Percentiles rank a stretch among this genome's conserved stretches.
These are phyloP conservation scores for Laetiporus sulphureus DNA, from an alignment of 1,284 basidiomycete species.

Conservation along the genomic window DNA sequence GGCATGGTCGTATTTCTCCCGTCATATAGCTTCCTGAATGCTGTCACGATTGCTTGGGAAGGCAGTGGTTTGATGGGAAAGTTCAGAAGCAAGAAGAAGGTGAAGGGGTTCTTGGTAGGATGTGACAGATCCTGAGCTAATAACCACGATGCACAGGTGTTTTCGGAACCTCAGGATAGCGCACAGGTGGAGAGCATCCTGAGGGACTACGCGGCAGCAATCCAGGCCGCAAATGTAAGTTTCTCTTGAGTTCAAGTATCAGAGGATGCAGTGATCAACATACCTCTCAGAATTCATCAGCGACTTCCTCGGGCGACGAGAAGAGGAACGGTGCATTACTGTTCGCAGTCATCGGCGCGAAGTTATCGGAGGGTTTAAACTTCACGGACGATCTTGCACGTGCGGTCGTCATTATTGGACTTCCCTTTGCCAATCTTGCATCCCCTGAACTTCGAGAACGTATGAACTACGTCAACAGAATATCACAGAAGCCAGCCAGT, in stretches of 20 bases:
- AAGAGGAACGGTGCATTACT: conserved; percentile 64
- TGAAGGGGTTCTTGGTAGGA: conserved; percentile 24
- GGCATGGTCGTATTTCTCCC: conserved; percentile 95
- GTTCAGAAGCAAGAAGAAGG: conserved; percentile 70
- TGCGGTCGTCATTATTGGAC: conserved; percentile 84
- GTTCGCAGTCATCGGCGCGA: conserved; percentile 94
- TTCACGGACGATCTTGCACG: conserved; percentile 89
- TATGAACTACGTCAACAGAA: conserved; percentile 76
- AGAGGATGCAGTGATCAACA: too few relatives aligned
- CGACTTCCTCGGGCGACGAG: too few relatives aligned
- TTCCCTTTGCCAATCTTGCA: conserved; percentile 92
- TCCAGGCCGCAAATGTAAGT: too few relatives aligned
- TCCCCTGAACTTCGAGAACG: conserved; percentile 88
- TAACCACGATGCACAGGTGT: conserved; percentile 47
- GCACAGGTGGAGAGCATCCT: conserved; percentile 75
- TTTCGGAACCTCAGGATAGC: conserved; percentile 82
- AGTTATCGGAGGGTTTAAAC: conserved; percentile 95
- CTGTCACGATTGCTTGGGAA: conserved; percentile 65
- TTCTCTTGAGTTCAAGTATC: too few relatives aligned
- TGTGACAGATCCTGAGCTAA: neutral
- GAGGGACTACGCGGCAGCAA: conserved; percentile 67
- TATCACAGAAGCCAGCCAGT: conserved; percentile 33
- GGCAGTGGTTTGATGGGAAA: conserved; percentile 55
- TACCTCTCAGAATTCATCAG: too few relatives aligned
- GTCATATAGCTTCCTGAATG: conserved; percentile 81